Conservation (phyloP, 73 alveolate genomes). For the Symbiodinium pilosum region DNA sequence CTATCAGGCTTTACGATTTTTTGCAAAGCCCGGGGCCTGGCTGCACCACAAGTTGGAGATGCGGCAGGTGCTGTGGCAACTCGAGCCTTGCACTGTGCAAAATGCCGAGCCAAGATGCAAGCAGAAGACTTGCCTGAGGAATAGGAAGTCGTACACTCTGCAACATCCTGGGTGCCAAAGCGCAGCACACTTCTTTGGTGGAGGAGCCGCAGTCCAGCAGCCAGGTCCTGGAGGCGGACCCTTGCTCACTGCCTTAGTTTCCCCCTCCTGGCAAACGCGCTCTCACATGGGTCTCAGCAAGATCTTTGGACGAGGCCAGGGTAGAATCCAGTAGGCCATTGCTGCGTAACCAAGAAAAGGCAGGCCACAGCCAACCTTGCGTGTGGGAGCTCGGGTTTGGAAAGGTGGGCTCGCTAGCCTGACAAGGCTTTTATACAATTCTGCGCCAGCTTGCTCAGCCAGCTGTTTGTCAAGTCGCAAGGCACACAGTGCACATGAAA, state of each 20-base stretch:
- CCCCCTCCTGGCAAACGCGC: neutral
- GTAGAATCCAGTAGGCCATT: neutral
- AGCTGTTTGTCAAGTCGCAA: too few species aligned
- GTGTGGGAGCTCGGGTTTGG: too few species aligned
- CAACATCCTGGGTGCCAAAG: neutral
- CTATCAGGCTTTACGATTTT: too few species aligned
- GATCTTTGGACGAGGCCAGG: neutral
- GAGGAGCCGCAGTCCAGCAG: too few species aligned
- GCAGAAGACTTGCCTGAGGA: neutral
- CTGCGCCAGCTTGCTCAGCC: too few species aligned
- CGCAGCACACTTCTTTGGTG: too few species aligned
- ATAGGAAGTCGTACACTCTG: neutral
- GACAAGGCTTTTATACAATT: too few species aligned
- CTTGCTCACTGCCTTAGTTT: neutral
- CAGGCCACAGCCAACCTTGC: neutral
- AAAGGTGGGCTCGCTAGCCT: too few species aligned
- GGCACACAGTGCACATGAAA: too few species aligned
- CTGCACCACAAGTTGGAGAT: too few species aligned
- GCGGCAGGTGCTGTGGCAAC: neutral
- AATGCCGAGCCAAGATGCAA: neutral
- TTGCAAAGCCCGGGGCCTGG: too few species aligned
- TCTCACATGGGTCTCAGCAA: neutral
- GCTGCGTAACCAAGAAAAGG: neutral
- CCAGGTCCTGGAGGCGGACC: neutral
- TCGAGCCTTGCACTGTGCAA: neutral